Percentiles rank a stretch among this genome's conserved stretches.
Evolutionary conservation across 169 alveolate species (phyloP).

Genomic region (Fabrea salina): DNA sequence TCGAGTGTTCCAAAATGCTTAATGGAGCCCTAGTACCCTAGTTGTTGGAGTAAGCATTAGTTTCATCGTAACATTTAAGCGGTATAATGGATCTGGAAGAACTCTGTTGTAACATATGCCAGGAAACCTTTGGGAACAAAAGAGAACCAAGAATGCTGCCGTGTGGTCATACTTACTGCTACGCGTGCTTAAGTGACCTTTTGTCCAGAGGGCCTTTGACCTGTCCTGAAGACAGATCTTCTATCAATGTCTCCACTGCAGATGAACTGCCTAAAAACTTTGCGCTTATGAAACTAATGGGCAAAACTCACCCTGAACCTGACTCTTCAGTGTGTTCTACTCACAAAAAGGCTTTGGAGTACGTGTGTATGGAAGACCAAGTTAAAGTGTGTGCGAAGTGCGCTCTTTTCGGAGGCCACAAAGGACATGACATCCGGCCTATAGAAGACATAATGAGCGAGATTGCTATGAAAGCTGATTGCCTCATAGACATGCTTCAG

Average conservation of each 20-base stretch:
- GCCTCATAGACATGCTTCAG: slow-evolving; percentile 53
- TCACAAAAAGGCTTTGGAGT: slow-evolving; percentile 40
- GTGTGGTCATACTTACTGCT: slow-evolving; percentile 70
- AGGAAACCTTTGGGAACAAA: background rate
- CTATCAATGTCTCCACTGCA: background rate
- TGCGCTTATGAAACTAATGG: background rate
- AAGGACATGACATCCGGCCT: slow-evolving; percentile 59
- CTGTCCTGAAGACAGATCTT: slow-evolving; percentile 46
- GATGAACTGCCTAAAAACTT: slow-evolving; percentile 28
- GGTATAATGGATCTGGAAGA: no score
- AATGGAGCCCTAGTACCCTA: no score
- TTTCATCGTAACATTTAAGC: no score
- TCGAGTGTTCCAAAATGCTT: no score
- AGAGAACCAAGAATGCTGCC: slow-evolving; percentile 49
- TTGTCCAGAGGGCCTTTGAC: slow-evolving; percentile 38
- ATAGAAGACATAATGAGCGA: slow-evolving; percentile 50
- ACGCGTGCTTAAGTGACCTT: slow-evolving; percentile 51
- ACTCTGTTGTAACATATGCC: background rate
- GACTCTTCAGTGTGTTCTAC: background rate
- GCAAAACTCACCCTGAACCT: background rate
- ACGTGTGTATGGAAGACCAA: slow-evolving; percentile 50
- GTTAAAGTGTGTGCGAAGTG: slow-evolving; percentile 63
- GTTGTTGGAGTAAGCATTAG: no score
- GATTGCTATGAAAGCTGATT: slow-evolving; percentile 51
- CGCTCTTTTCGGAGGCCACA: slow-evolving; percentile 72